Percentiles rank a stretch among this genome's conserved stretches.
phyloP scores from a whole-genome alignment of 441 rosid genomes.

The Arabidopsis lyrata region DNA sequence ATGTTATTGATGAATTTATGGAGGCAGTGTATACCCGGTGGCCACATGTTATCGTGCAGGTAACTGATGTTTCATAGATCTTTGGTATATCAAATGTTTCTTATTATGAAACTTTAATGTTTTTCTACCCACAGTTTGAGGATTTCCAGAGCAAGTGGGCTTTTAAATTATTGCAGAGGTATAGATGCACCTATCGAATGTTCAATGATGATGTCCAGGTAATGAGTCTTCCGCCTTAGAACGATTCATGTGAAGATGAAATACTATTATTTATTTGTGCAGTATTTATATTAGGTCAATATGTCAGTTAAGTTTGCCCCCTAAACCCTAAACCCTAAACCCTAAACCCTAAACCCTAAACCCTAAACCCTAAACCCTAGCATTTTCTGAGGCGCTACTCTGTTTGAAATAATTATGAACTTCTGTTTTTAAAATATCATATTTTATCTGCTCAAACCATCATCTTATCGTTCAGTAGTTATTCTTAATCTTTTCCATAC shows the following conservation, averaged over 20 bases:
- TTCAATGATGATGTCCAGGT: constrained; percentile 99
- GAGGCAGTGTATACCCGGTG: constrained; percentile 99
- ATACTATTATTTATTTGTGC: constrained; percentile 1
- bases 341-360: no score
- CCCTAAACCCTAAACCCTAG: no score
- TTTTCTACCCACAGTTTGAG: constrained; percentile 74
- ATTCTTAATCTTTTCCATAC: constrained; percentile 1
- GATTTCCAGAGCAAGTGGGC: constrained; percentile 99
- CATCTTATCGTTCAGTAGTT: constrained; percentile 24
- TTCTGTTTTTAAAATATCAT: constrained; percentile 18
- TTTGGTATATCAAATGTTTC: constrained; percentile 35
- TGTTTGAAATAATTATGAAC: constrained; percentile 14
- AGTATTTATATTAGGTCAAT: neutral
- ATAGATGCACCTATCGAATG: constrained; percentile 85
- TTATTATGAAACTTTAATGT: neutral
- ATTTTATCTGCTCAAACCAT: constrained; percentile 15
- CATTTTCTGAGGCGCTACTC: neutral
- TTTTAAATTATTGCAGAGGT: constrained; percentile 92
- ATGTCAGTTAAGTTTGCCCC: neutral
- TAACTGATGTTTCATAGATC: constrained; percentile 37
- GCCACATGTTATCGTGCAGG: constrained; percentile 99
- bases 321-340: no score
- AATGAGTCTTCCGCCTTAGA: constrained; percentile 42
- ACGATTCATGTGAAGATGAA: constrained; percentile 16
- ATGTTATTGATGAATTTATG: constrained; percentile 95